Conservation (phyloP, 805 yeast species). For the Kuraishia hungarica region DNA sequence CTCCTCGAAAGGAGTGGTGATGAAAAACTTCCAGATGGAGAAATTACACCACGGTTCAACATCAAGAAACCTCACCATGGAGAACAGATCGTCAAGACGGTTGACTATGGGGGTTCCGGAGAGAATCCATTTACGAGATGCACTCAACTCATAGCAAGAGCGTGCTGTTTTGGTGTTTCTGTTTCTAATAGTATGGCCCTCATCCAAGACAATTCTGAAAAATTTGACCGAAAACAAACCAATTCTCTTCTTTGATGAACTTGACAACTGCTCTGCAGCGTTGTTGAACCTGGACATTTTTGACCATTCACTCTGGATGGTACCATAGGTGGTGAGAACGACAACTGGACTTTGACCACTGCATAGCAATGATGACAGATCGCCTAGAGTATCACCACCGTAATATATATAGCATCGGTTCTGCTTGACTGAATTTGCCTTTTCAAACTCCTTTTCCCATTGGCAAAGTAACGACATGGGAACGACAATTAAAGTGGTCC, state of each 20-base stretch:
- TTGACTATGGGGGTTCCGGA: constrained; percentile 94
- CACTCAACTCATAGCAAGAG: constrained; percentile 59
- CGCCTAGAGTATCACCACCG: constrained; percentile 51
- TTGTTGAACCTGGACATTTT: constrained; percentile 25
- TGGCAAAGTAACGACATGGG: constrained; percentile 91
- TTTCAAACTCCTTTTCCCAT: constrained; percentile 77
- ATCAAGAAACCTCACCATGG: constrained; percentile 63
- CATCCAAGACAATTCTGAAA: constrained; percentile 69
- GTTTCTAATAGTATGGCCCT: constrained; percentile 85
- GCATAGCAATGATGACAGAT: constrained; percentile 39
- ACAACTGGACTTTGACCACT: constrained; percentile 50
- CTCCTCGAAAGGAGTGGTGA: constrained; percentile 70
- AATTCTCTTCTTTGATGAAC: constrained; percentile 9
- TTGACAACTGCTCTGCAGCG: constrained; percentile 9
- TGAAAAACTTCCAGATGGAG: constrained; percentile 79
- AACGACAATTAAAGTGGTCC: constrained; percentile 71
- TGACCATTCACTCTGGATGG: constrained; percentile 69
- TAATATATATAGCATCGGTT: constrained; percentile 57
- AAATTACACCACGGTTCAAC: constrained; percentile 89
- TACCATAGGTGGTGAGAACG: constrained; percentile 81
- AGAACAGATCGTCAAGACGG: constrained; percentile 76
- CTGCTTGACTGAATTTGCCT: constrained; percentile 38
- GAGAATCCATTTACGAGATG: constrained; percentile 70
- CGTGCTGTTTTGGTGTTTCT: constrained; percentile 70
- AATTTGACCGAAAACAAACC: constrained; percentile 71